Evolutionary conservation across 176 grass and related monocot species (phyloP).

Genomic region (Oropetium thomaeum): DNA sequence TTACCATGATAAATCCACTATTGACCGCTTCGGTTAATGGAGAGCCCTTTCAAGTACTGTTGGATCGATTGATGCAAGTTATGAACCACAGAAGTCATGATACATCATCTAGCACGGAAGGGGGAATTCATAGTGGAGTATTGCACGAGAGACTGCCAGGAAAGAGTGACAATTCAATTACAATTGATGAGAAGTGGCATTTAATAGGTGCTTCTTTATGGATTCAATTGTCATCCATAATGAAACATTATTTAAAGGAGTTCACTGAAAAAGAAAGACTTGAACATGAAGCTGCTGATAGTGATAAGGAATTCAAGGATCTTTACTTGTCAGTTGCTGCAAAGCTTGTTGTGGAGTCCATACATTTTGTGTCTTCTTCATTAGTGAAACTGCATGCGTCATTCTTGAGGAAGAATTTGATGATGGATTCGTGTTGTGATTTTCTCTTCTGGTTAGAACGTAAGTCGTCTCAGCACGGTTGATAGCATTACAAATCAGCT

Average conservation of each 20-base stretch:
- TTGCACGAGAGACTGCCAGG: slow-evolving; percentile 27
- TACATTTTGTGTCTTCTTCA: slow-evolving; percentile 65
- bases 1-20: slow-evolving; percentile 66
- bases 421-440: slow-evolving; percentile 37
- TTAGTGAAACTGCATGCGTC: slow-evolving; percentile 66
- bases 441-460: slow-evolving; percentile 59
- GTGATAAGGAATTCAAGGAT: slow-evolving; percentile 37
- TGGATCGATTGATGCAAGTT: slow-evolving; percentile 50
- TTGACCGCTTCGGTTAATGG: slow-evolving; percentile 49
- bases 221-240: slow-evolving; percentile 56
- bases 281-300: slow-evolving; percentile 34
- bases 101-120: slow-evolving; percentile 36
- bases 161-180: slow-evolving; percentile 20
- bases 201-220: slow-evolving; percentile 66
- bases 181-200: slow-evolving; percentile 81
- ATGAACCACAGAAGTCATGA: slow-evolving; percentile 41
- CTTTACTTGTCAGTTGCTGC: slow-evolving; percentile 32
- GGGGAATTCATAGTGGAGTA: not conserved
- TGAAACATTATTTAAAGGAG: slow-evolving; percentile 48
- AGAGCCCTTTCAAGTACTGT: slow-evolving; percentile 48
- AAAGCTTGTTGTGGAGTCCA: slow-evolving; percentile 48
- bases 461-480: slow-evolving; percentile 37
- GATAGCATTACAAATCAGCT: slow-evolving; percentile 34
- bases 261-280: slow-evolving; percentile 42
- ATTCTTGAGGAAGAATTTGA: slow-evolving; percentile 60